Percentiles rank a stretch among this genome's conserved stretches.
phyloP scores from a whole-genome alignment of 257 asterid species.

The Plantago major region DNA sequence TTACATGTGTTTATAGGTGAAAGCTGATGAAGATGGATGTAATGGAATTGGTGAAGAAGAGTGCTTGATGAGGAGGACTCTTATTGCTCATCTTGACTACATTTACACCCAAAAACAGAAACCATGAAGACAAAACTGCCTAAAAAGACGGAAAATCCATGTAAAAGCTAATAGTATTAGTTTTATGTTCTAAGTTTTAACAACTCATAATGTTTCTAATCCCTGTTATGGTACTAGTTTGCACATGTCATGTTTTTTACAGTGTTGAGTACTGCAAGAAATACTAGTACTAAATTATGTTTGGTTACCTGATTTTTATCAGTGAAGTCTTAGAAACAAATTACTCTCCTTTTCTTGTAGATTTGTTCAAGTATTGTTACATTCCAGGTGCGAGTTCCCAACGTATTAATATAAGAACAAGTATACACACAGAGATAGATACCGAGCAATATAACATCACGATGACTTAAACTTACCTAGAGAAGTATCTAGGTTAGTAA shows the following conservation, averaged over 20 bases:
- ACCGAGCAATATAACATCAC: no score
- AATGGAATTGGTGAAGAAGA: constrained; percentile 36
- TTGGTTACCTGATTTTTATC: neutral
- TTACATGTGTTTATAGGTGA: neutral
- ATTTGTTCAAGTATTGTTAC: no score
- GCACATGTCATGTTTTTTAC: neutral
- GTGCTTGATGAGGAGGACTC: constrained; percentile 43
- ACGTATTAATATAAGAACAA: no score
- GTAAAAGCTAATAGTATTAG: neutral
- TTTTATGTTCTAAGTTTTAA: neutral
- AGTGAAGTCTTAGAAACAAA: no score
- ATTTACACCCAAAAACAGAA: constrained; percentile 46
- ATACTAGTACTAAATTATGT: neutral
- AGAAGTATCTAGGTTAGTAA: no score
- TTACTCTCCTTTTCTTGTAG: no score
- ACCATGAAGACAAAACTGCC: constrained; percentile 11
- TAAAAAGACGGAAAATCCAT: neutral
- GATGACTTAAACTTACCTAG: no score
- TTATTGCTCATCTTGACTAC: constrained; percentile 49
- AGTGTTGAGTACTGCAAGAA: neutral
- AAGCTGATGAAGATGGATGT: constrained; percentile 30
- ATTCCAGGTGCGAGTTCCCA: no score
- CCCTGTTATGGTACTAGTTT: neutral
- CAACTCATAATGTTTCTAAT: neutral
- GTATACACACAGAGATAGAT: no score